phyloP scores from a whole-genome alignment of 2,329 filamentous ascomycete species.

The Ceratocystis diversiconidia region DNA sequence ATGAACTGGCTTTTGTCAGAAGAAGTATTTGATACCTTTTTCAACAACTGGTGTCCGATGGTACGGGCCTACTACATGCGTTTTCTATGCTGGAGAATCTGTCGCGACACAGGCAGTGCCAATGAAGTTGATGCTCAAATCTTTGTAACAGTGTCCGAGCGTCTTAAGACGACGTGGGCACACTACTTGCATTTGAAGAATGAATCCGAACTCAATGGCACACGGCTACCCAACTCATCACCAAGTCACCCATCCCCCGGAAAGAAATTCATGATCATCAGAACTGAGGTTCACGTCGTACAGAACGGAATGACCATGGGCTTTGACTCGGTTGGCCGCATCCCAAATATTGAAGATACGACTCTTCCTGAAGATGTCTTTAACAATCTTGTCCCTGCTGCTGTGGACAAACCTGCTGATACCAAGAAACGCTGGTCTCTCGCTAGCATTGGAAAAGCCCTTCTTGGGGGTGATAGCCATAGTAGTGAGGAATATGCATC shows the following conservation, averaged over 20 bases:
- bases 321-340: constrained; percentile 34
- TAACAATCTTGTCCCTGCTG: constrained; percentile 19
- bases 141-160: constrained; percentile 49
- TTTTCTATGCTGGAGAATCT: constrained; percentile 76
- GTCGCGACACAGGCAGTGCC: constrained; percentile 54
- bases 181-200: constrained; percentile 66
- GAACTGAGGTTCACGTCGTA: constrained; percentile 48
- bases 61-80: constrained; percentile 87
- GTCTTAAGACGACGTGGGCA: constrained; percentile 60
- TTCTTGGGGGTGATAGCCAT: constrained; percentile 24
- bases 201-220: constrained; percentile 37
- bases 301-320: constrained; percentile 36
- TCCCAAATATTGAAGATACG: constrained; percentile 20
- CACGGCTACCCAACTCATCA: constrained; percentile 46
- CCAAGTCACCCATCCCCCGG: constrained; percentile 77
- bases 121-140: constrained; percentile 53
- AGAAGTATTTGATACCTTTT: constrained; percentile 63
- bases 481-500: constrained; percentile 20
- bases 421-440: constrained; percentile 50
- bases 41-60: constrained; percentile 94
- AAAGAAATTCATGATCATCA: constrained; percentile 75
- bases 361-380: constrained; percentile 22
- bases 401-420: constrained; percentile 24
- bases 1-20: constrained; percentile 61
- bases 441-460: constrained; percentile 48